phyloP scores from a whole-genome alignment of 2,329 filamentous ascomycete genomes.

The Aureobasidium sp. region DNA sequence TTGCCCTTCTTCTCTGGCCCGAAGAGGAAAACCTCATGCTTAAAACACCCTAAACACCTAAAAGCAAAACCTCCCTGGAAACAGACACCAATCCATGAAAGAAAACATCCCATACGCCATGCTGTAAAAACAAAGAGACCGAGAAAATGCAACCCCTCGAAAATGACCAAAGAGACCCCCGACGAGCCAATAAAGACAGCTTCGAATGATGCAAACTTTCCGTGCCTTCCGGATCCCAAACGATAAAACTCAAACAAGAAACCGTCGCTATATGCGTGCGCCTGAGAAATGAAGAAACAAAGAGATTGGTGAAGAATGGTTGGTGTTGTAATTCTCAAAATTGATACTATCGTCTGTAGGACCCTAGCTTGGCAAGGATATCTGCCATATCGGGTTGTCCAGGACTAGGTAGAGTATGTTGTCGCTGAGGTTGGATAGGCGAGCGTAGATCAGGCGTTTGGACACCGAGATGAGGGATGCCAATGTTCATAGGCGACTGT shows the following conservation, averaged over 20 bases:
- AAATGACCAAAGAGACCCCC: background rate
- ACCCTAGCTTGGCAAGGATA: slow-evolving; percentile 65
- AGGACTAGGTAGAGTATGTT: slow-evolving; percentile 17
- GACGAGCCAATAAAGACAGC: background rate
- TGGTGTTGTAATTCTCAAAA: background rate
- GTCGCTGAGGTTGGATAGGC: slow-evolving; percentile 23
- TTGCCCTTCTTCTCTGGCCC: background rate
- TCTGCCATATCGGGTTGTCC: slow-evolving; percentile 51
- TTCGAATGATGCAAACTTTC: background rate
- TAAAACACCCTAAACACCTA: background rate
- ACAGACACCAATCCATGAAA: background rate
- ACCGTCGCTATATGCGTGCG: background rate
- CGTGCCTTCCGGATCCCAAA: background rate
- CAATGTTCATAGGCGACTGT: slow-evolving; percentile 11
- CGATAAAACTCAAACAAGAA: background rate
- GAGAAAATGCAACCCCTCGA: background rate
- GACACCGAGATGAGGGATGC: background rate
- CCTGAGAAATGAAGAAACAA: background rate
- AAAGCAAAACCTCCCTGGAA: background rate
- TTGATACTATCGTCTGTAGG: slow-evolving; percentile 42
- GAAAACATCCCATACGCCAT: background rate
- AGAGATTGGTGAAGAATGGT: background rate
- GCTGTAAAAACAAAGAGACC: background rate
- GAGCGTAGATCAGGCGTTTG: slow-evolving; percentile 20
- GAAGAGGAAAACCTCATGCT: background rate